These are phyloP conservation scores for Rhamnella rubrinervis DNA, from an alignment of 331 rosid species.

Conservation along the genomic window DNA sequence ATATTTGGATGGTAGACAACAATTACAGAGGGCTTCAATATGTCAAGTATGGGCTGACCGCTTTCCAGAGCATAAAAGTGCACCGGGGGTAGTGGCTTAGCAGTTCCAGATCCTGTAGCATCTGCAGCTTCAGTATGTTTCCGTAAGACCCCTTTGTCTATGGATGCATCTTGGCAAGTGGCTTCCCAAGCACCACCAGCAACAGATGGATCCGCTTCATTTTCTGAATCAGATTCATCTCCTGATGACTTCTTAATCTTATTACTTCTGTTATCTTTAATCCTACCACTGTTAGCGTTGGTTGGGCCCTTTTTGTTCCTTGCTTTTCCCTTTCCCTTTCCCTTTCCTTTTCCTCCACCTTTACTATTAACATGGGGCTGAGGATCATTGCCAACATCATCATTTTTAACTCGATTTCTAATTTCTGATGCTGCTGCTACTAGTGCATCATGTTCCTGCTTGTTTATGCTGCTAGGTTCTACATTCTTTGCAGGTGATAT, in stretches of 20 bases:
- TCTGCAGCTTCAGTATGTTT: slow-evolving; percentile 41
- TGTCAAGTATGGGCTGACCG: slow-evolving; percentile 81
- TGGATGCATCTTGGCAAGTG: slow-evolving; percentile 30
- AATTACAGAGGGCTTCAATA: slow-evolving; percentile 70
- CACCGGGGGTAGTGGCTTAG: slow-evolving; percentile 68
- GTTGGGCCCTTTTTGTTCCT: slow-evolving; percentile 45
- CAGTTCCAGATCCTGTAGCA: slow-evolving; percentile 26
- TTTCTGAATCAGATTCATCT: slow-evolving; percentile 41
- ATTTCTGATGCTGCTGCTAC: slow-evolving; percentile 78
- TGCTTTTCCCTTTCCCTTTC: slow-evolving; percentile 41
- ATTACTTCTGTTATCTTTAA: slow-evolving; percentile 24
- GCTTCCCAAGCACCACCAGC: slow-evolving; percentile 38
- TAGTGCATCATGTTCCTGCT: slow-evolving; percentile 82
- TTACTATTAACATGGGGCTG: slow-evolving; percentile 33
- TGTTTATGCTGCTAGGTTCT: slow-evolving; percentile 67
- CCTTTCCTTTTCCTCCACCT: slow-evolving; percentile 48
- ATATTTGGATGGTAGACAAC: slow-evolving; percentile 93
- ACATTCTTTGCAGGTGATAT: slow-evolving; percentile 51
- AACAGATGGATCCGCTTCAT: slow-evolving; percentile 37
- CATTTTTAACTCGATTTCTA: slow-evolving; percentile 48
- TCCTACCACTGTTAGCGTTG: slow-evolving; percentile 32
- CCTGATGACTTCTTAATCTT: slow-evolving; percentile 37
- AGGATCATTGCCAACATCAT: slow-evolving; percentile 40
- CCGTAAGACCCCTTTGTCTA: slow-evolving; percentile 40
- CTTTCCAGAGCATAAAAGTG: slow-evolving; percentile 89